phyloP scores from a whole-genome alignment of 2,329 filamentous ascomycete genomes.

The Rosellinia necatrix region DNA sequence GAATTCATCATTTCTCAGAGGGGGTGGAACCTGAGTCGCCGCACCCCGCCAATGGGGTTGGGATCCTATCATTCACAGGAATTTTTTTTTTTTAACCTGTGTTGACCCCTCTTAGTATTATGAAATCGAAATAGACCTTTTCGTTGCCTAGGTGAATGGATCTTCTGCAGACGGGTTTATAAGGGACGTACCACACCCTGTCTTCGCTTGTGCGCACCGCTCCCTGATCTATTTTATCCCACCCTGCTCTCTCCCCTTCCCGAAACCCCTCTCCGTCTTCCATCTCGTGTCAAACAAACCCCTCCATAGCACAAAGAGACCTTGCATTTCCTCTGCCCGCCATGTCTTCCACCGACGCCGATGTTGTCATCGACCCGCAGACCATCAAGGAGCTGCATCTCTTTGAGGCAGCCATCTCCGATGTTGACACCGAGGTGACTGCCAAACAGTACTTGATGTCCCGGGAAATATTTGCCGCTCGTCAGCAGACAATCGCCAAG shows the following conservation, averaged over 20 bases:
- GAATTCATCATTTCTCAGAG: background rate
- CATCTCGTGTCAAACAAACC: background rate
- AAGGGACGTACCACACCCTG: constrained; percentile 11
- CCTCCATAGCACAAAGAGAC: background rate
- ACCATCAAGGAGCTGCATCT: constrained; percentile 43
- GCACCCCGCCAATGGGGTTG: constrained; percentile 26
- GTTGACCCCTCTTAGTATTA: constrained; percentile 22
- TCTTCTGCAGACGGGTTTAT: constrained; percentile 13
- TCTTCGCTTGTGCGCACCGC: background rate
- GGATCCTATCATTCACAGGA: constrained; percentile 9
- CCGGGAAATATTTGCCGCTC: constrained; percentile 57
- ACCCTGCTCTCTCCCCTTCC: background rate
- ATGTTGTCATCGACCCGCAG: constrained; percentile 38
- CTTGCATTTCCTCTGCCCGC: constrained; percentile 34
- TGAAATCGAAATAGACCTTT: constrained; percentile 23
- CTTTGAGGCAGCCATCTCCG: constrained; percentile 39
- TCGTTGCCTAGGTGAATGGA: constrained; percentile 26
- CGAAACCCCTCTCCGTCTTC: background rate
- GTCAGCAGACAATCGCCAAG: constrained; percentile 59
- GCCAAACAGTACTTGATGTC: constrained; percentile 42
- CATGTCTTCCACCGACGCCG: constrained; percentile 34
- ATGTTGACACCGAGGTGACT: constrained; percentile 41
- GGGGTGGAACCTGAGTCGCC: constrained; percentile 21
- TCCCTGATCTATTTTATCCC: constrained; percentile 6
- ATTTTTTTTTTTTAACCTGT: constrained; percentile 14